These are phyloP conservation scores for Parmelia sp. DNA, from an alignment of 495 filamentous ascomycete genomes.

Conservation along the genomic window DNA sequence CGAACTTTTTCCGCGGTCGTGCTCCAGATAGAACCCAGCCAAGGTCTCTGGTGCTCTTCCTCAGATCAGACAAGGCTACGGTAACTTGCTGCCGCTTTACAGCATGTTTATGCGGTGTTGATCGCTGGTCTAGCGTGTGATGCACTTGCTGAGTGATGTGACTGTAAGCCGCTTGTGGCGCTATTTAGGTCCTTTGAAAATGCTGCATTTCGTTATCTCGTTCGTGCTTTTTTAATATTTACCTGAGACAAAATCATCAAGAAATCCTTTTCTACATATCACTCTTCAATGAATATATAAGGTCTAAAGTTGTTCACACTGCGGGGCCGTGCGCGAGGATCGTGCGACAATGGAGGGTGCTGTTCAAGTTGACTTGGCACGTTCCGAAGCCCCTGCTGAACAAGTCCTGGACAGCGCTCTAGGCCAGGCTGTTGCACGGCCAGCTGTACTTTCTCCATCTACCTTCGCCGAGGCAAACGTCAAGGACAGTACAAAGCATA, in stretches of 20 bases:
- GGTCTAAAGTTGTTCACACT: not conserved
- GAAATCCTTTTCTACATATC: no score
- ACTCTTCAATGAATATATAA: not conserved
- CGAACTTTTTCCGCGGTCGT: not conserved
- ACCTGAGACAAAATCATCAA: no score
- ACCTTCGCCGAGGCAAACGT: not conserved
- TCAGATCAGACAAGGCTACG: not conserved
- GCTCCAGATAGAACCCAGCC: not conserved
- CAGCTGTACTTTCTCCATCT: not conserved
- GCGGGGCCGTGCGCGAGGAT: not conserved
- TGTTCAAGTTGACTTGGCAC: slow-evolving; percentile 17
- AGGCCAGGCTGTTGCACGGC: not conserved
- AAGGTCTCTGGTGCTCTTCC: no score
- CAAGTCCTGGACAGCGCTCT: slow-evolving; percentile 20
- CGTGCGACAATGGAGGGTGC: slow-evolving; percentile 17
- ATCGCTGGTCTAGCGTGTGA: not conserved
- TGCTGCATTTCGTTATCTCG: not conserved
- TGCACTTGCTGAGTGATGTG: not conserved
- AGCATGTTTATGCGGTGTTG: not conserved
- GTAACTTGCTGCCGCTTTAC: not conserved
- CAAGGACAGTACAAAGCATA: not conserved
- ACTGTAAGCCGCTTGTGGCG: not conserved
- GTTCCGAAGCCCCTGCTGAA: slow-evolving; percentile 15
- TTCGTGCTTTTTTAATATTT: no score
- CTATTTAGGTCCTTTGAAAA: not conserved